These are phyloP conservation scores for Eutrema salsugineum DNA, from an alignment of 441 rosid species.

Conservation along the genomic window DNA sequence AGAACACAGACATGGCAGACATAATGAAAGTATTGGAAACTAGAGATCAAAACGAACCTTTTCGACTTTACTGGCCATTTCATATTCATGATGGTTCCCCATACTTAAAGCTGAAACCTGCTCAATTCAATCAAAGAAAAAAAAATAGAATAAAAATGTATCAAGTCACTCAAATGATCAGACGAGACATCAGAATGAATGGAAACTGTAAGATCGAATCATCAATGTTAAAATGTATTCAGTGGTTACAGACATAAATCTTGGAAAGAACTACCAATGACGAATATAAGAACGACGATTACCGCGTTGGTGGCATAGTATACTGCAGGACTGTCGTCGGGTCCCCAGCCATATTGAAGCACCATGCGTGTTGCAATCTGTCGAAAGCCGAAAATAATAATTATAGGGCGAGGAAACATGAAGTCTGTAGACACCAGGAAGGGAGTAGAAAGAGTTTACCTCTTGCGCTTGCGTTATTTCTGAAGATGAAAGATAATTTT, in stretches of 20 bases:
- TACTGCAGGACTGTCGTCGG: slow-evolving; percentile 92
- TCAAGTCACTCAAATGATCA: not conserved
- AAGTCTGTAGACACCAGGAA: not conserved
- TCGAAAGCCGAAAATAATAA: slow-evolving; percentile 29
- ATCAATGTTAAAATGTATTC: not conserved
- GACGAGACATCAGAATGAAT: slow-evolving; percentile 3
- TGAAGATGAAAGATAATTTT: slow-evolving; percentile 75
- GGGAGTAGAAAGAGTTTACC: slow-evolving; percentile 41
- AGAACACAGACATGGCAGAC: not conserved
- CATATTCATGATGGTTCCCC: slow-evolving; percentile 85
- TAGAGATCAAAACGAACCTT: slow-evolving; percentile 44
- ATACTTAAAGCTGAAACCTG: slow-evolving; percentile 83
- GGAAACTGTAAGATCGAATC: slow-evolving; percentile 1
- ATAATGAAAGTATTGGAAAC: not conserved
- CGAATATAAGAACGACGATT: slow-evolving; percentile 27
- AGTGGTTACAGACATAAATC: not conserved
- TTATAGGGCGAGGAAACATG: not conserved
- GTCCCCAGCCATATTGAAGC: slow-evolving; percentile 98
- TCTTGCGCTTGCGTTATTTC: slow-evolving; percentile 89
- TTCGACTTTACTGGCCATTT: slow-evolving; percentile 89
- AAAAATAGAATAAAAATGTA: not conserved
- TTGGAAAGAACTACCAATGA: not conserved
- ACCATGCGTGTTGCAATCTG: slow-evolving; percentile 98
- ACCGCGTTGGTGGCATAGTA: slow-evolving; percentile 81
- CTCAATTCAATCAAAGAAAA: slow-evolving; percentile 9